Percentiles rank a stretch among this genome's conserved stretches.
phyloP scores from a whole-genome alignment of 176 grass and related monocot genomes.

The Lolium multiflorum region DNA sequence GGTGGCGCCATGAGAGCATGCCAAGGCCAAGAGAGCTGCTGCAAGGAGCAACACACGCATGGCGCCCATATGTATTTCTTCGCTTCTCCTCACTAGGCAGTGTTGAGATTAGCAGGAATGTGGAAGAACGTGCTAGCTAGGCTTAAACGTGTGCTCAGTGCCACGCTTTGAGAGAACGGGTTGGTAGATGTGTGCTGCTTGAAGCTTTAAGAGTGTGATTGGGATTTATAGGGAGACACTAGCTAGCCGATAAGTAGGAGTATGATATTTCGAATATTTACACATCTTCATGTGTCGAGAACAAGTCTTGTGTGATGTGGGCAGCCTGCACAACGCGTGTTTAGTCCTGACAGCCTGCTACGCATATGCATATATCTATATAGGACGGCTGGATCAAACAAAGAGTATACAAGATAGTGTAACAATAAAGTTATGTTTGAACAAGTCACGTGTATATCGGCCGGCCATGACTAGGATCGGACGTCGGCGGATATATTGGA shows the following conservation, averaged over 20 bases:
- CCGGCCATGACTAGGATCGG: too few relatives aligned
- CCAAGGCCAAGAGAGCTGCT: too few relatives aligned
- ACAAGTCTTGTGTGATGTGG: neutral
- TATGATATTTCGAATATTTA: too few relatives aligned
- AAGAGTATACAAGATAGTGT: too few relatives aligned
- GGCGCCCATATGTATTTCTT: neutral
- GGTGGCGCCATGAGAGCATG: too few relatives aligned
- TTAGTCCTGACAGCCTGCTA: neutral
- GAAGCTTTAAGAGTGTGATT: neutral
- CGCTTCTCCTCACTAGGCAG: neutral
- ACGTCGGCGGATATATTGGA: too few relatives aligned
- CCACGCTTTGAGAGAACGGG: neutral
- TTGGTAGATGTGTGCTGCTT: neutral
- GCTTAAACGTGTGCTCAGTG: neutral
- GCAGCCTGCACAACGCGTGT: neutral
- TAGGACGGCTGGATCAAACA: too few relatives aligned
- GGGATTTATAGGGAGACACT: constrained; percentile 15
- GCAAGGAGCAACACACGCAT: neutral
- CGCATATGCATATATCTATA: neutral
- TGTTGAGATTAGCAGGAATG: neutral
- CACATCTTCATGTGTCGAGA: too few relatives aligned
- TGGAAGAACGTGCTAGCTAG: too few relatives aligned
- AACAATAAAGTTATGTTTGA: too few relatives aligned
- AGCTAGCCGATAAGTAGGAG: too few relatives aligned
- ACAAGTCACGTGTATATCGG: too few relatives aligned